Percentiles rank a stretch among this genome's conserved stretches.
phyloP scores from a whole-genome alignment of 176 grass and related monocot genomes.

The Carex pumila region DNA sequence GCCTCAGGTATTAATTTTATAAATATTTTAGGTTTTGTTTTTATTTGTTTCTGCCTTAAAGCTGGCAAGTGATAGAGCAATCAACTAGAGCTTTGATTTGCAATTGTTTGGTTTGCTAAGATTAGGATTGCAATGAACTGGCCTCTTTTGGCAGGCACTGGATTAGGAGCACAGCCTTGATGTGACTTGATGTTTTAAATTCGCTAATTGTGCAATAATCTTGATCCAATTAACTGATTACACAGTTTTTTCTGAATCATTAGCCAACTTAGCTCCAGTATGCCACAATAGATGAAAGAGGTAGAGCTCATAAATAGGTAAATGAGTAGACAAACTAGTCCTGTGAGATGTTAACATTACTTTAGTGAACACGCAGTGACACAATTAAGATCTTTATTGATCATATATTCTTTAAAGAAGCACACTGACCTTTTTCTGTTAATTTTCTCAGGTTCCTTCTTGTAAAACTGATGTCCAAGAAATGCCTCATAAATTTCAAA shows the following conservation, averaged over 20 bases:
- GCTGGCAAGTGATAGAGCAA: neutral
- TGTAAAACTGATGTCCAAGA: conserved; percentile 43
- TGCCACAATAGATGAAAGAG: neutral
- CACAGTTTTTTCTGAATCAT: neutral
- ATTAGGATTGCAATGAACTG: neutral
- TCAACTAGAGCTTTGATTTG: neutral
- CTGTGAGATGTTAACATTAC: neutral
- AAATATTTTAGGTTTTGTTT: conserved; percentile 7
- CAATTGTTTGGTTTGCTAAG: neutral
- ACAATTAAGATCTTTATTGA: neutral
- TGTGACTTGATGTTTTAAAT: neutral
- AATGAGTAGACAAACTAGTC: neutral
- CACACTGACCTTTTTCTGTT: conserved; percentile 21
- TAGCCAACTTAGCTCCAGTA: neutral
- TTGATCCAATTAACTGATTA: neutral
- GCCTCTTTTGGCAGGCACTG: neutral
- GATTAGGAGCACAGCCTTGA: neutral
- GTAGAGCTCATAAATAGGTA: neutral
- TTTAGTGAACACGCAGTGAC: neutral
- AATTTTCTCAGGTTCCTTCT: conserved; percentile 38
- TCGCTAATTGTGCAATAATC: neutral
- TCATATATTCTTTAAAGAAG: conserved; percentile 1
- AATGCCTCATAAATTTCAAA: conserved; percentile 29
- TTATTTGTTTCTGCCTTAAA: neutral
- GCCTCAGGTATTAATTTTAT: conserved; percentile 31